Conservation (phyloP, 768 basidiomycete genomes). For the Mycena sanguinolenta region DNA sequence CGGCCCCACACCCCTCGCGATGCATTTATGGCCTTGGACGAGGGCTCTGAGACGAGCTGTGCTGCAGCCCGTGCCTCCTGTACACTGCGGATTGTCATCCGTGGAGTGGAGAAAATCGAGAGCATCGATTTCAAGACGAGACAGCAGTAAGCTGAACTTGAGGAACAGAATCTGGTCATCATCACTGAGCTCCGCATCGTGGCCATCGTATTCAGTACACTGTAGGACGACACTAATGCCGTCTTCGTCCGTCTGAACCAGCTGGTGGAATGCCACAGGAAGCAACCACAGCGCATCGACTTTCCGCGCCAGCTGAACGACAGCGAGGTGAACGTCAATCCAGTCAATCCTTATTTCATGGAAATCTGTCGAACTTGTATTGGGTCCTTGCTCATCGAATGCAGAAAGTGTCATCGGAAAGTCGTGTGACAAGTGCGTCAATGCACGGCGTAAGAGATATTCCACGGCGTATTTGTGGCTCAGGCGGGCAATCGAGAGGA, state of each 20-base stretch:
- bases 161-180: conserved; percentile 2
- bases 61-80: not conserved
- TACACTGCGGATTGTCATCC: not conserved
- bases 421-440: conserved; percentile 23
- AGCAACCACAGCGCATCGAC: conserved; percentile 31
- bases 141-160: not conserved
- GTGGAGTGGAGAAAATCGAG: not conserved
- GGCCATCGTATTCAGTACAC: too few species aligned
- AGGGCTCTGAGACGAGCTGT: conserved; percentile 1
- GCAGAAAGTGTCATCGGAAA: conserved; percentile 17
- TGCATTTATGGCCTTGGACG: not conserved
- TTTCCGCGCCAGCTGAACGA: conserved; percentile 22
- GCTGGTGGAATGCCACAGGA: conserved; percentile 5
- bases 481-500: conserved; percentile 15
- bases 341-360: not conserved
- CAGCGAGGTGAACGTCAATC: not conserved
- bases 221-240: not conserved
- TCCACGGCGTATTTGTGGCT: conserved; percentile 30
- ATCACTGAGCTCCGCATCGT: too few species aligned
- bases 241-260: not conserved
- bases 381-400: not conserved
- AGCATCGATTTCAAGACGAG: not conserved
- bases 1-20: too few species aligned
- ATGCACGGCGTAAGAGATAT: conserved; percentile 23
- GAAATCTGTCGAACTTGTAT: not conserved